Base-by-base conservation (phyloP, 2,329 filamentous ascomycete species). In the Graphilbum fragrans region DNA sequence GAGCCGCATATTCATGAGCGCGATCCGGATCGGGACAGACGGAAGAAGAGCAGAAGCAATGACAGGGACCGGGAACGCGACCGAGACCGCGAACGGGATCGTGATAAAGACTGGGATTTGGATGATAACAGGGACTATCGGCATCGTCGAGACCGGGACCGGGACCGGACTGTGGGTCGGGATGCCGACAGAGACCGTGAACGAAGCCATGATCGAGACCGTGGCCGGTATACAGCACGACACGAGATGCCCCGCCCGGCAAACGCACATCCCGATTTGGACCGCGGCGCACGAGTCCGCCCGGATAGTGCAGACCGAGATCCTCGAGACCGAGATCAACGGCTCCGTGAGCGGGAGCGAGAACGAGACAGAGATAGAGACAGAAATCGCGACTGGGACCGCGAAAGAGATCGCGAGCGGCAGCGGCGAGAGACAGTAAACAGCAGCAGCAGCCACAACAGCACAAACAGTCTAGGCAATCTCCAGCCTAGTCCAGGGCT, bases 121-220 rank as follows among this genome's bases (percentile, higher is more conserved):
- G 37, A 39, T n/a, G 37, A 38, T 16, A 11, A 32, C 25, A 29
- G 37, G 20, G 37, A 21, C 4, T 18, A 38, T 19, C 11, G 25
- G 21, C 41, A 47, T 5, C 41, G 12, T 27, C 51, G 11, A 49
- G 56, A 40, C 42, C 50, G 17, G 37, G 52, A 25, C 49, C 45
- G 14, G 14, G 36, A 41, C 19, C 18, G 45, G 34, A 47, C 42
- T 33, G 48, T 11, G 49, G 55, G 19, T 44, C 51, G 23, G 41
- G 53, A 37, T 43, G 45, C 18, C 4, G 43, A 45, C 11, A 12
- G 18, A 14, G 36, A 35, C 12, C 38, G 6, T 37, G 54, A 56
- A 34, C 11, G 29, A 42, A 21, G 31, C 9, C 52, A 56, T 18
- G 56, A 60, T 16, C 45, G 55, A 16, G 56, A 60, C 1, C 49